Conservation (phyloP, 805 yeast genomes). For the Yarrowia sp. region DNA sequence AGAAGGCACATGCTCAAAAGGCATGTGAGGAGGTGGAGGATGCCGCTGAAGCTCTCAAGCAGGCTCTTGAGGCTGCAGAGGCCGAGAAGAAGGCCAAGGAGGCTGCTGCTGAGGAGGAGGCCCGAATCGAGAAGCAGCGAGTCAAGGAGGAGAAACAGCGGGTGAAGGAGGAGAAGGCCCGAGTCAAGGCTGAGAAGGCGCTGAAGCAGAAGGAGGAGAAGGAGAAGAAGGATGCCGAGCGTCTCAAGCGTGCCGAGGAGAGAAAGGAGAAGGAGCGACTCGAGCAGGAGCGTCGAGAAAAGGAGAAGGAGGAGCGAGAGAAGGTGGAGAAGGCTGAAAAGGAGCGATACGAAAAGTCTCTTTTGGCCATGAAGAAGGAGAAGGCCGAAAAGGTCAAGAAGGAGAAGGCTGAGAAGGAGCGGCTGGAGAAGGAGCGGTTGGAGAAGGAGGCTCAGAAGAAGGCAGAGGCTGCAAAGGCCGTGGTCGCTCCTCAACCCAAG, state of each 20-base stretch:
- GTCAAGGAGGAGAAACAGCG: background rate
- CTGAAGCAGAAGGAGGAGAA: slow-evolving; percentile 14
- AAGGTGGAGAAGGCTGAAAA: slow-evolving; percentile 7
- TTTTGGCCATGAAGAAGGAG: slow-evolving; percentile 18
- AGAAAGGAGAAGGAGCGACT: background rate
- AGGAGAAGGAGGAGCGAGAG: background rate
- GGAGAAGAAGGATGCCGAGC: slow-evolving; percentile 11
- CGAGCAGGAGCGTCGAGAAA: background rate
- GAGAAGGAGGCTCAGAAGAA: background rate
- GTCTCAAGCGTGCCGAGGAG: background rate
- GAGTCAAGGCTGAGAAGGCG: background rate
- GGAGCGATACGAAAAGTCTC: background rate
- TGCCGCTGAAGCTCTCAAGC: background rate
- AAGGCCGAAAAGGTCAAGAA: slow-evolving; percentile 1
- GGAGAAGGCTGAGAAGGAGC: slow-evolving; percentile 4
- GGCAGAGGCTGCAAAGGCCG: background rate
- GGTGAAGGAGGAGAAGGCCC: background rate
- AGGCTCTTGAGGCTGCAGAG: background rate
- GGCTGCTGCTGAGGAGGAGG: slow-evolving; percentile 10
- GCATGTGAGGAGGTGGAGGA: slow-evolving; percentile 9
- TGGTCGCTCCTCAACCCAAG: slow-evolving; percentile 14
- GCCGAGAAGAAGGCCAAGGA: slow-evolving; percentile 14
- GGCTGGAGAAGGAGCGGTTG: background rate
- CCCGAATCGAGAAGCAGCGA: slow-evolving; percentile 1
- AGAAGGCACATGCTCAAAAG: background rate